phyloP scores from a whole-genome alignment of 768 basidiomycete genomes.

The Suillus luteus region DNA sequence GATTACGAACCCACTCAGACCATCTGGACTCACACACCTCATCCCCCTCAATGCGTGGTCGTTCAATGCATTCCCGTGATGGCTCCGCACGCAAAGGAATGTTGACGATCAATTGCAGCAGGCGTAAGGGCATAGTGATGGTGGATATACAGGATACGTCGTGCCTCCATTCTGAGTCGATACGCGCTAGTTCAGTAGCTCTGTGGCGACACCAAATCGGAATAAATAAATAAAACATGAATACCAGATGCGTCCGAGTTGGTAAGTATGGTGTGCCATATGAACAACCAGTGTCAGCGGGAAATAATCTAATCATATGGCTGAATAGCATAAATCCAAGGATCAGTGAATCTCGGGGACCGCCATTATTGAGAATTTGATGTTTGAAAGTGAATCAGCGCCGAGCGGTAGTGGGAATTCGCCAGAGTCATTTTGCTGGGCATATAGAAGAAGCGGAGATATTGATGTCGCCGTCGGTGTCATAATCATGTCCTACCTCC shows the following conservation, averaged over 20 bases:
- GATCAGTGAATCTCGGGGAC: neutral
- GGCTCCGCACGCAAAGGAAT: constrained; percentile 71
- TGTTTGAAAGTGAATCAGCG: neutral
- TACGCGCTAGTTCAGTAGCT: constrained; percentile 16
- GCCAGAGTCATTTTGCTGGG: neutral
- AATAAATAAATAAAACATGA: neutral
- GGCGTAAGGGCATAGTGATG: constrained; percentile 69
- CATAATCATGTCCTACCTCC: neutral
- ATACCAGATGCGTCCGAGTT: neutral
- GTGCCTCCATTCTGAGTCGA: constrained; percentile 73
- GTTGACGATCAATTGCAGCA: constrained; percentile 72
- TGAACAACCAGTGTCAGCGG: neutral
- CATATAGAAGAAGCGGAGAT: neutral
- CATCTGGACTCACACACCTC: constrained; percentile 69
- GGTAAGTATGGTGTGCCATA: neutral
- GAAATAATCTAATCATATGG: neutral
- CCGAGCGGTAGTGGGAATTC: neutral
- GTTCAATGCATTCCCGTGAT: constrained; percentile 60
- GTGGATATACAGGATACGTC: constrained; percentile 70
- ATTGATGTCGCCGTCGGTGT: neutral
- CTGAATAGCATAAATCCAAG: neutral
- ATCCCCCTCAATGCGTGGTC: constrained; percentile 80
- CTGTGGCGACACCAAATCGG: neutral
- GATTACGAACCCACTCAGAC: constrained; percentile 57
- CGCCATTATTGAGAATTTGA: neutral